Evolutionary conservation across 352 stramenopile species (phyloP), one percentile per base, ranked within the genome.

Genomic region (Phytophthora tentaculata): DNA sequence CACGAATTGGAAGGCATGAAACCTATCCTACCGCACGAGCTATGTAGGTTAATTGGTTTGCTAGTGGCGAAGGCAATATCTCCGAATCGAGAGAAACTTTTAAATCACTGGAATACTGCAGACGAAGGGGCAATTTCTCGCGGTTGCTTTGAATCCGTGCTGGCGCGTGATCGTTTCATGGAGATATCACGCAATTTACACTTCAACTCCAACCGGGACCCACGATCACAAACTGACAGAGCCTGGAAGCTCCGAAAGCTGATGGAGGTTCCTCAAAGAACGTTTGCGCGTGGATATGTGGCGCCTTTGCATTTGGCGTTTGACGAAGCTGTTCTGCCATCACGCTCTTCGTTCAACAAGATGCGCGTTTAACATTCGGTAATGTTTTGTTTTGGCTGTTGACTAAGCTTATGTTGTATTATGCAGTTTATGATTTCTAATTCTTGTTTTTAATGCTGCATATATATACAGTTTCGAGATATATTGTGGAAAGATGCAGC

Each of bases 171-270:
- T 29, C 56, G 57, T 0, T 71, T 68, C 41, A 50, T 55, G 35
- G 35, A 63, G 16, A 65, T 71, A 9, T 56, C 37, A 1, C 9
- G 62, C 5, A 58, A 67, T 28, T 47, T 71, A 1, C 62, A 75
- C 22, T 71, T 75, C 45, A 75, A 65, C 19, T 17, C 24, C 0
- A 68, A 71, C 56, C 12, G n/a, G 17, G 62, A 75, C 37, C 20
- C n/a, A 1, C 19, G 45, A 23, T 44, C 35, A 8, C 7, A n/a
- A 3, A 68, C 45, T 2, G 56, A 71, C 22, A 19, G 52, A 0
- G 57, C 56, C 0, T 75, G 53, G 62, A 71, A 71, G 64, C n/a
- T 75, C 4, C 56, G 56, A 5, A 62, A 58, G 20, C 45, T 75
- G 0, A 45, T 71, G 0, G 52, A 67, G 1, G 48, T 61, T 10